A percentile compares a stretch with the other conserved stretches of the same genome.
phyloP scores from a whole-genome alignment of 2,329 filamentous ascomycete genomes.

The Epichloe hybrida region DNA sequence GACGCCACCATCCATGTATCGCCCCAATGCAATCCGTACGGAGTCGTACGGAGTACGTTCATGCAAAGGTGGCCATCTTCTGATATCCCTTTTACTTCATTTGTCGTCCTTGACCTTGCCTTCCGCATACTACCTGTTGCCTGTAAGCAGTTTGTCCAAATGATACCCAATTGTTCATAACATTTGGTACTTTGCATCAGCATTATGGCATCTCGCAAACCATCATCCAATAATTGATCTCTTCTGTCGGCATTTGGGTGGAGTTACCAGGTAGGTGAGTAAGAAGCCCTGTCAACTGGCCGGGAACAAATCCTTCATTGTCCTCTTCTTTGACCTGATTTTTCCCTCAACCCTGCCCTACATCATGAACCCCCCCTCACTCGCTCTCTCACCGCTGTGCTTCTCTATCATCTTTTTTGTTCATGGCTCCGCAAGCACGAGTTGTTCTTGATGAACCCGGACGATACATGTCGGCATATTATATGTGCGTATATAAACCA shows the following conservation, averaged over 20 bases:
- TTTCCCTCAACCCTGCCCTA: background rate
- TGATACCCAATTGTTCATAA: background rate
- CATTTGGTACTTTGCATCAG: background rate
- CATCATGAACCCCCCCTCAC: background rate
- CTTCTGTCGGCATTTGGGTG: background rate
- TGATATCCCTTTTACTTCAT: background rate
- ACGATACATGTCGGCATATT: background rate
- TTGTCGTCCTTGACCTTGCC: background rate
- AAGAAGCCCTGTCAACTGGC: background rate
- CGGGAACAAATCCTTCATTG: background rate
- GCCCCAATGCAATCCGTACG: constrained; percentile 17
- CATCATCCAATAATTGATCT: background rate
- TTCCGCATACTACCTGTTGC: background rate
- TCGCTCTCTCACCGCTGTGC: background rate
- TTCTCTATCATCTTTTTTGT: background rate
- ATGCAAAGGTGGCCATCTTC: background rate
- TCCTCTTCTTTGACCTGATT: background rate
- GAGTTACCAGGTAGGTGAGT: background rate
- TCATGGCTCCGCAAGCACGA: background rate
- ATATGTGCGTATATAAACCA: background rate
- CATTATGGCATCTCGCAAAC: background rate
- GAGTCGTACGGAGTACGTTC: constrained; percentile 8
- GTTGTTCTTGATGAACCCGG: background rate
- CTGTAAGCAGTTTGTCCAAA: background rate
- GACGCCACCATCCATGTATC: constrained; percentile 19